A percentile compares a stretch with the other conserved stretches of the same genome.
phyloP scores from a whole-genome alignment of 768 basidiomycete species.

The Suillus ampliporus region DNA sequence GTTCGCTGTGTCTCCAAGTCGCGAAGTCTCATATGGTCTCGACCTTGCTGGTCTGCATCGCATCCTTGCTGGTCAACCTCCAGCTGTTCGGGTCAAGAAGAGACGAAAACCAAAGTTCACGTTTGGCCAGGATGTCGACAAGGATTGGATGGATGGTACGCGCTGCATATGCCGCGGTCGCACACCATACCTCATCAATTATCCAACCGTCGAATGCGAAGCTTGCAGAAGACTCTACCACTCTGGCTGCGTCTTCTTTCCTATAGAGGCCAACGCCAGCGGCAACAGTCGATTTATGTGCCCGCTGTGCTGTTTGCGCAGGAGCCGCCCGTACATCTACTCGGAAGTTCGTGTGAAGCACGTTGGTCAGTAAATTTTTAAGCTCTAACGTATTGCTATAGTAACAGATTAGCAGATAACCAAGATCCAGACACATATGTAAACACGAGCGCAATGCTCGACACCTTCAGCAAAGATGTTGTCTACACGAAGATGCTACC shows the following conservation, averaged over 20 bases:
- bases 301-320: conserved; percentile 79
- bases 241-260: conserved; percentile 76
- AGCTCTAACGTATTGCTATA: conserved; percentile 13
- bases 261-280: conserved; percentile 47
- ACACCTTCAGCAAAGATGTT: conserved; percentile 73
- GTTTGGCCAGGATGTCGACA: conserved; percentile 79
- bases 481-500: conserved; percentile 69
- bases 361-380: conserved; percentile 48
- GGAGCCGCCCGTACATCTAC: conserved; percentile 70
- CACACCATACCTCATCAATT: conserved; percentile 61
- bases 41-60: conserved; percentile 85
- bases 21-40: conserved; percentile 81
- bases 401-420: conserved; percentile 41
- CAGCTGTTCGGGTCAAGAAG: conserved; percentile 55
- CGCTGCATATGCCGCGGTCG: conserved; percentile 83
- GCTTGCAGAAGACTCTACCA: conserved; percentile 72
- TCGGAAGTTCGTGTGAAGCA: conserved; percentile 79
- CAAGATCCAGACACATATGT: conserved; percentile 66
- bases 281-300: conserved; percentile 59
- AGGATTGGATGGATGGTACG: conserved; percentile 75
- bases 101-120: conserved; percentile 65
- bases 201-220: conserved; percentile 71
- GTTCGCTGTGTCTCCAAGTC: conserved; percentile 84
- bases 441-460: conserved; percentile 74
- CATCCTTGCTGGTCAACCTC: conserved; percentile 72